Evolutionary conservation across 352 stramenopile genomes (phyloP), one percentile per base, ranked within the genome.

Genomic region (Phytophthora lateralis): DNA sequence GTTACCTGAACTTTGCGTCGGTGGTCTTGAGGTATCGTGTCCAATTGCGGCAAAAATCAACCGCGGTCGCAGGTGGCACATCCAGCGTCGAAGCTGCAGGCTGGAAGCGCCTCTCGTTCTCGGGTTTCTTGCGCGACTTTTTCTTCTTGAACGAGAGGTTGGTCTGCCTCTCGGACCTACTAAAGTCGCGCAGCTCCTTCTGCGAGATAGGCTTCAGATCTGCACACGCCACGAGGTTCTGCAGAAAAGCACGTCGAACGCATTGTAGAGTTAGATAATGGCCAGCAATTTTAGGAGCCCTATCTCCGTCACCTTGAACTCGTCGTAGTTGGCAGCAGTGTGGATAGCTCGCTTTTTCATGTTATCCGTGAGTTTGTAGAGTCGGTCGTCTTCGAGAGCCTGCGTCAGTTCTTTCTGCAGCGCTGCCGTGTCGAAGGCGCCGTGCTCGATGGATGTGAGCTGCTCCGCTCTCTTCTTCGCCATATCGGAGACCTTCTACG

Each of bases 311-410:
- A 93, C 87, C 69, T 90, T 91, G 65, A 96, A 94, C 51, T 96
- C 88, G 54, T 96, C 84, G 63, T 95, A 96, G 73, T 66, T 94
- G 5, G 73, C 64, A 2, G 88, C 85, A 0, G 84, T 93, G 61
- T 93, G 85, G 60, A 95, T 96, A 44, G 88, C 88, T 4, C 85
- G 88, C 63, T 96, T 96, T 69, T 96, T 96, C 80, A 91, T 91
- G 42, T 60, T 80, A 67, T 96, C 88, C 0, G 88, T 96, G 35
- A 87, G 72, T 55, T 91, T 92, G 67, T 96, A 96, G 20, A 90
- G 53, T 39, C 88, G 83, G 39, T 95, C 85, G 17, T 91, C 84
- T 47, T 96, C 84, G 2, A 96, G 71, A 38, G 88, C 82, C 49
- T 79, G 69, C 0, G 71, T 74, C 29, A 96, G 50, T 58, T 96